phyloP scores from a whole-genome alignment of 1,284 basidiomycete species.

The Boletus mariae region DNA sequence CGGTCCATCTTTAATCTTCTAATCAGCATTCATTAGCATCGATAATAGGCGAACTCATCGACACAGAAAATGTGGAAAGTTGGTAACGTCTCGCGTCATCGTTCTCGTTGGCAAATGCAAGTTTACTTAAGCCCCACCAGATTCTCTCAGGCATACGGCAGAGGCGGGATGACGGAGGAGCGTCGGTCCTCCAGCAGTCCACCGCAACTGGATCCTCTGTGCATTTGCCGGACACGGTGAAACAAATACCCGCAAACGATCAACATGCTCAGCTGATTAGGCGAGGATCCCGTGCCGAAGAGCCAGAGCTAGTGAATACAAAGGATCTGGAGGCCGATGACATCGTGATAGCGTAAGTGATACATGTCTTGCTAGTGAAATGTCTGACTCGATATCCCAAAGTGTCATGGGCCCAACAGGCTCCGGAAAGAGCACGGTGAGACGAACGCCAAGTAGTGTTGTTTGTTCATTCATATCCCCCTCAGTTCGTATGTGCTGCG shows the following conservation, averaged over 20 bases:
- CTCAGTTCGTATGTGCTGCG: constrained; percentile 27
- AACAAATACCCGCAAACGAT: neutral
- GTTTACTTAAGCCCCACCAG: neutral
- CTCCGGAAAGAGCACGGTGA: constrained; percentile 25
- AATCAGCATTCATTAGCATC: neutral
- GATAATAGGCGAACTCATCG: neutral
- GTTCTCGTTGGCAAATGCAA: neutral
- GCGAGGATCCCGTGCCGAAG: neutral
- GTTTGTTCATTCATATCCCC: neutral
- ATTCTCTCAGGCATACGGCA: neutral
- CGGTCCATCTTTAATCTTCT: neutral
- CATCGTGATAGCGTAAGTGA: constrained; percentile 22
- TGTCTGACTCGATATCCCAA: neutral
- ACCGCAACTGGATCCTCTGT: neutral
- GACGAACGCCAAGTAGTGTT: neutral
- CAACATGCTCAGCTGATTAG: neutral
- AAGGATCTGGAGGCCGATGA: constrained; percentile 8
- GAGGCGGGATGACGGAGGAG: neutral
- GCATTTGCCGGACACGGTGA: neutral
- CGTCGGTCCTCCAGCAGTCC: neutral
- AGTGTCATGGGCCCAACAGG: constrained; percentile 28
- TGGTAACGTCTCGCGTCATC: neutral
- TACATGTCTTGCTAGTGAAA: neutral
- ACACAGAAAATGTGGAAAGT: neutral
- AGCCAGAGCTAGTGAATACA: neutral